Evolutionary conservation across 192 early-diverging fungal species (phyloP).

Genomic region (Podila minutissima): DNA sequence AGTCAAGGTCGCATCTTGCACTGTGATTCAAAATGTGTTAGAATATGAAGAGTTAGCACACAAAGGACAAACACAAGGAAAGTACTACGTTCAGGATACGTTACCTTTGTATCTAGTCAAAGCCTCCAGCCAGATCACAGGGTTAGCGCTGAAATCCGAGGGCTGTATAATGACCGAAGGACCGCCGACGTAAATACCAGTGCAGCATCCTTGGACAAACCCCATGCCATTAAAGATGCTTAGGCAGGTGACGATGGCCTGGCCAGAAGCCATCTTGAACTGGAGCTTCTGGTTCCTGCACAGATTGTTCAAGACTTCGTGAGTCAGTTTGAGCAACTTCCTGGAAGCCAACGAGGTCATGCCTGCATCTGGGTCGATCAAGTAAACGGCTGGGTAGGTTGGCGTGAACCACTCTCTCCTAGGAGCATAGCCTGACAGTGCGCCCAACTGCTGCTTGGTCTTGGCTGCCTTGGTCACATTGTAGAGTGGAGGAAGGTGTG

Average conservation of each 20-base stretch:
- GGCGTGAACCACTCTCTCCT: conserved; percentile 65
- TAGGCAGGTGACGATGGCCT: conserved; percentile 48
- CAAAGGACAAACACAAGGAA: not conserved
- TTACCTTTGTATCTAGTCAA: conserved; percentile 52
- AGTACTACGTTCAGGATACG: not conserved
- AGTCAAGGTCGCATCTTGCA: conserved; percentile 32
- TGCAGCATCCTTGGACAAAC: conserved; percentile 35
- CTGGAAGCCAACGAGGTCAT: conserved; percentile 13
- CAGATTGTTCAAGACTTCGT: conserved; percentile 64
- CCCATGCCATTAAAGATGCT: conserved; percentile 45
- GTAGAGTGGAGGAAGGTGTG: conserved; percentile 63
- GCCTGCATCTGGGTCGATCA: conserved; percentile 51
- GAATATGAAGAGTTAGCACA: not conserved
- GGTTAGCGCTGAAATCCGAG: conserved; percentile 38
- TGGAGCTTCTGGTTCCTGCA: conserved; percentile 67
- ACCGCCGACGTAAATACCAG: conserved; percentile 46
- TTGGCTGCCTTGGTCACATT: conserved; percentile 75
- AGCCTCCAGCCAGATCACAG: conserved; percentile 49
- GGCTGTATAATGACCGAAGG: conserved; percentile 43
- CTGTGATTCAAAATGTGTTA: not conserved
- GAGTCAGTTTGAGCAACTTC: conserved; percentile 53
- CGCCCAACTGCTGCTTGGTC: conserved; percentile 59
- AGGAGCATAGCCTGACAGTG: conserved; percentile 63
- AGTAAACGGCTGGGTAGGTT: conserved; percentile 62
- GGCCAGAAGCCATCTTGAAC: conserved; percentile 56